Conservation (phyloP, 2,329 filamentous ascomycete genomes). For the Ustilaginoidea virens region DNA sequence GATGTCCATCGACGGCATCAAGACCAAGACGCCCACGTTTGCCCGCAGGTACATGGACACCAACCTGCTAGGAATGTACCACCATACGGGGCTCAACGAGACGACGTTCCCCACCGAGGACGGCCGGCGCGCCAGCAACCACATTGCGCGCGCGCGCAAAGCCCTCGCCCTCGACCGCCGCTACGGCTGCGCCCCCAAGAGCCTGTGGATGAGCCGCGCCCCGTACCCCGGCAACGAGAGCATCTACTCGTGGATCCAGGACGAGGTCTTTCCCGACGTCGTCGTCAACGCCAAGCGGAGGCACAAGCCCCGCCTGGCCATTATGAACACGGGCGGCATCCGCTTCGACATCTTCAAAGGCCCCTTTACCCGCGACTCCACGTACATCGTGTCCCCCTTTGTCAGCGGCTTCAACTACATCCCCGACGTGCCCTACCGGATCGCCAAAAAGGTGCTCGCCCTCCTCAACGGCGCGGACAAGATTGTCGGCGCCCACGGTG, state of each 20-base stretch:
- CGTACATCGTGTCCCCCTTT: conserved; percentile 80
- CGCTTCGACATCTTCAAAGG: conserved; percentile 95
- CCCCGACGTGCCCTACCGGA: conserved; percentile 63
- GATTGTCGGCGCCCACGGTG: conserved; percentile 24
- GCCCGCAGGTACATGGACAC: conserved; percentile 82
- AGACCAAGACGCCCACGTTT: conserved; percentile 38
- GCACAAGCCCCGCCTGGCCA: conserved; percentile 50
- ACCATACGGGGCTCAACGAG: conserved; percentile 61
- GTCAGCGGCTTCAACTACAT: conserved; percentile 63
- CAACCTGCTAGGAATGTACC: conserved; percentile 70
- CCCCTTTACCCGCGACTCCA: conserved; percentile 73
- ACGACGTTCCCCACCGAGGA: conserved; percentile 61
- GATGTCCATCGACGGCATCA: conserved; percentile 63
- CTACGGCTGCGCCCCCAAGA: conserved; percentile 70
- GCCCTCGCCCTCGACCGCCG: conserved; percentile 55
- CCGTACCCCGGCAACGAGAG: conserved; percentile 59
- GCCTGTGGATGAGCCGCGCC: conserved; percentile 68
- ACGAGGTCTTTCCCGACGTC: conserved; percentile 55
- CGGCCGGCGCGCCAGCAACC: conserved; percentile 54
- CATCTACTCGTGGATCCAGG: conserved; percentile 68
- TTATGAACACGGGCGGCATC: conserved; percentile 81
- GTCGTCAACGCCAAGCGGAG: conserved; percentile 41
- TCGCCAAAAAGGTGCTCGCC: conserved; percentile 53
- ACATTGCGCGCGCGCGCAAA: conserved; percentile 55
- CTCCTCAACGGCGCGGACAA: conserved; percentile 39